Conservation (phyloP, 495 filamentous ascomycete species). For the Aspergillus heteromorphus region DNA sequence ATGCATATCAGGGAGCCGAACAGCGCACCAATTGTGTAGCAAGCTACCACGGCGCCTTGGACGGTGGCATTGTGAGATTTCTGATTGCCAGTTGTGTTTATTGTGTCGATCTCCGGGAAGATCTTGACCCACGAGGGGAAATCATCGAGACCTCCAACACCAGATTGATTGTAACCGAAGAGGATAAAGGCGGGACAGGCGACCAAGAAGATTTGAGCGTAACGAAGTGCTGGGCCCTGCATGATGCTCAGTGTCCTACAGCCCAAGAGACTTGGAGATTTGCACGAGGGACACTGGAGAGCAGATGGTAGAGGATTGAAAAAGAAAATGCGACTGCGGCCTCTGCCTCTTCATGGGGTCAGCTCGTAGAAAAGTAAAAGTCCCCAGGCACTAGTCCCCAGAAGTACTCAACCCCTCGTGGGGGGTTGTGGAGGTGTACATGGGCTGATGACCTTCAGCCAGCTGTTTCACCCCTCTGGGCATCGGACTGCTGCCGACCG, state of each 20-base stretch:
- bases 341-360: neutral
- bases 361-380: neutral
- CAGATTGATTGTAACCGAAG: constrained; percentile 46
- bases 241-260: neutral
- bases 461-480: neutral
- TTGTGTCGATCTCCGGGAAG: constrained; percentile 48
- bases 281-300: neutral
- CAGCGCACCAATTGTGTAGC: constrained; percentile 30
- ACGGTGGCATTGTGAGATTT: constrained; percentile 29
- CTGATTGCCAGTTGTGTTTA: constrained; percentile 29
- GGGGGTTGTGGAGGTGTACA: neutral
- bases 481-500: neutral
- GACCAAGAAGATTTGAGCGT: constrained; percentile 11
- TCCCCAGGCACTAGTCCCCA: neutral
- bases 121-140: constrained; percentile 30
- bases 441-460: neutral
- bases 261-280: neutral
- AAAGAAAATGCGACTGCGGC: neutral
- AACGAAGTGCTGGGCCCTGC: constrained; percentile 8
- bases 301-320: neutral
- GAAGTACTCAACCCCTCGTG: neutral
- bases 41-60: constrained; percentile 25
- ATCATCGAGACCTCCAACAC: constrained; percentile 28
- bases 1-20: constrained; percentile 28
- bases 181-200: constrained; percentile 35